phyloP scores from a whole-genome alignment of 2,329 filamentous ascomycete genomes.

The Chaetomium sp. region DNA sequence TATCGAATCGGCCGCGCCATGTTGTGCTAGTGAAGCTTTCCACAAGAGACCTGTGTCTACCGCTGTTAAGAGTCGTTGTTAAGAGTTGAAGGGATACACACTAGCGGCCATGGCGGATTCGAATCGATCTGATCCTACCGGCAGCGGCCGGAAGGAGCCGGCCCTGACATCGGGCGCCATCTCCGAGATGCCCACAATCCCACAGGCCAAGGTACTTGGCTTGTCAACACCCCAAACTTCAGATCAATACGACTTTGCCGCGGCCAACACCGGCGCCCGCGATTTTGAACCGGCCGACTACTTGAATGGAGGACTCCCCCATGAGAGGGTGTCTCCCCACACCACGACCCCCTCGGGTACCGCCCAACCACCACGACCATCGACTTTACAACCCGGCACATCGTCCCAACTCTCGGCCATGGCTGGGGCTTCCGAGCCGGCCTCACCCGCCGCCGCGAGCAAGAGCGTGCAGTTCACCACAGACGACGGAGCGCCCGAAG shows the following conservation, averaged over 20 bases:
- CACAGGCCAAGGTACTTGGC: slow-evolving; percentile 19
- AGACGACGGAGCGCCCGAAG: slow-evolving; percentile 43
- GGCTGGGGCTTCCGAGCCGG: slow-evolving; percentile 15
- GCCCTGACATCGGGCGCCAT: slow-evolving; percentile 20
- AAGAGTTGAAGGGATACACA: not conserved
- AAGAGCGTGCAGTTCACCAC: slow-evolving; percentile 73
- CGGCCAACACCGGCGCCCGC: slow-evolving; percentile 11
- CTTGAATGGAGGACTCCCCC: slow-evolving; percentile 31
- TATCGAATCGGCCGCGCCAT: slow-evolving; percentile 11
- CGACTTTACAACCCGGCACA: slow-evolving; percentile 18
- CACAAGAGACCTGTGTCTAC: not conserved
- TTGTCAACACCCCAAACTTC: slow-evolving; percentile 20
- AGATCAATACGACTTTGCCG: slow-evolving; percentile 25
- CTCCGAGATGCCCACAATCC: slow-evolving; percentile 22
- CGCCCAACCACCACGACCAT: slow-evolving; percentile 7
- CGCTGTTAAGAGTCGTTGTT: too few relatives aligned
- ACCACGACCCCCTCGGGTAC: slow-evolving; percentile 1
- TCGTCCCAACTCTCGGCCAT: slow-evolving; percentile 21
- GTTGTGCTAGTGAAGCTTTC: slow-evolving; percentile 21
- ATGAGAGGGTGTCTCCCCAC: slow-evolving; percentile 27
- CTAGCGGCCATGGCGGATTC: slow-evolving; percentile 18
- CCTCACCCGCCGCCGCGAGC: slow-evolving; percentile 39
- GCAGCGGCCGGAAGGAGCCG: slow-evolving; percentile 15
- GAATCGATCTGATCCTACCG: slow-evolving; percentile 10
- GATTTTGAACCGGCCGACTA: slow-evolving; percentile 32